phyloP scores from a whole-genome alignment of 805 yeast genomes.

The Myxozyma mucilagina region DNA sequence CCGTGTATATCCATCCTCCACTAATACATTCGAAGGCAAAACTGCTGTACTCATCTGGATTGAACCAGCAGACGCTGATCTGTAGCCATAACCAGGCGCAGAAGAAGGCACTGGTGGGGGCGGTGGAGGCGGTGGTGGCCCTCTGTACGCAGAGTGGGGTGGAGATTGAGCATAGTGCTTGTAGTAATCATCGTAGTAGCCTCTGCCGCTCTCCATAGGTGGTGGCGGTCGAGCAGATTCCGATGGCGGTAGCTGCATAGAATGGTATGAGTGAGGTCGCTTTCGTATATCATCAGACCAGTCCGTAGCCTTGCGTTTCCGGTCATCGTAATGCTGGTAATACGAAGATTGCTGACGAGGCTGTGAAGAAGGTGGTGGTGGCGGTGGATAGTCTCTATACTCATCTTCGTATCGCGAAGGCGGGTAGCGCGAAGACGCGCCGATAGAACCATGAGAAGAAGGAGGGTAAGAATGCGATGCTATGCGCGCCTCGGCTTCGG shows the following conservation, averaged over 20 bases:
- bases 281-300: slow-evolving; percentile 4
- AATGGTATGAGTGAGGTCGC: background rate
- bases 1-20: no score
- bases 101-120: background rate
- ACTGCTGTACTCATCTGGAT: no score
- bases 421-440: no score
- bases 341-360: background rate
- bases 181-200: background rate
- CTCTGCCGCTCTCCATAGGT: background rate
- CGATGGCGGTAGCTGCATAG: background rate
- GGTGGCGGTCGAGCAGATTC: background rate
- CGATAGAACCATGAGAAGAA: no score
- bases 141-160: background rate
- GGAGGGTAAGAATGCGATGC: no score
- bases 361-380: background rate
- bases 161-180: background rate
- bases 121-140: background rate
- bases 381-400: slow-evolving; percentile 1
- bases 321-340: slow-evolving; percentile 6
- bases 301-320: slow-evolving; percentile 15
- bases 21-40: no score
- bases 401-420: slow-evolving; percentile 2
- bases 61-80: no score
- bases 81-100: background rate
- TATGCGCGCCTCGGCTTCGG: no score